phyloP scores from a whole-genome alignment of 129 eudicot species.

The Ambrosia trifida region DNA sequence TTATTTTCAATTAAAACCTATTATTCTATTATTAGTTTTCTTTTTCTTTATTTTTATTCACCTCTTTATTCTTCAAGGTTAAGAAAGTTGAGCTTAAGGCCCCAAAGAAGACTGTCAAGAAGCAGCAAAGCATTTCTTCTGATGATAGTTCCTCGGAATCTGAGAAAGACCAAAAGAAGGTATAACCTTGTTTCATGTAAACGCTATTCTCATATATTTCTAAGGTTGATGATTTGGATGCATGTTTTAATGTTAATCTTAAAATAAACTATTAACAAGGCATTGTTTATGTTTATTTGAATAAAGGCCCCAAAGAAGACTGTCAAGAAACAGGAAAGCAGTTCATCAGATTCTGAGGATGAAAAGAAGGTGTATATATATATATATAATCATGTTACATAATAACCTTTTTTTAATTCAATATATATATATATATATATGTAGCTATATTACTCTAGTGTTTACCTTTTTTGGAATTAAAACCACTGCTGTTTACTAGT shows the following conservation, averaged over 20 bases:
- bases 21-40: no score
- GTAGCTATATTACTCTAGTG: background rate
- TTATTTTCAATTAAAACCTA: background rate
- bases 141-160: slow-evolving; percentile 5
- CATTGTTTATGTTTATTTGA: background rate
- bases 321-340: slow-evolving; percentile 7
- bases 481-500: background rate
- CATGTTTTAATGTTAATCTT: background rate
- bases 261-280: slow-evolving; percentile 16
- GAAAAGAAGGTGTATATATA: slow-evolving; percentile 12
- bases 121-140: background rate
- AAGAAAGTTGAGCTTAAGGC: slow-evolving; percentile 13
- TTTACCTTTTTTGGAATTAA: no score
- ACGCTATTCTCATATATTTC: no score
- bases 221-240: background rate
- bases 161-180: slow-evolving; percentile 1
- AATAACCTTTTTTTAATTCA: background rate
- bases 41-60: background rate
- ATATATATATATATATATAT: no score
- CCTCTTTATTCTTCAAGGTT: slow-evolving; percentile 7
- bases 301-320: background rate
- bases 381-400: background rate
- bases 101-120: background rate
- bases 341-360: slow-evolving; percentile 8
- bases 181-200: background rate